Conservation (phyloP, 148 eudicot genomes). For the Diospyros lotus region DNA sequence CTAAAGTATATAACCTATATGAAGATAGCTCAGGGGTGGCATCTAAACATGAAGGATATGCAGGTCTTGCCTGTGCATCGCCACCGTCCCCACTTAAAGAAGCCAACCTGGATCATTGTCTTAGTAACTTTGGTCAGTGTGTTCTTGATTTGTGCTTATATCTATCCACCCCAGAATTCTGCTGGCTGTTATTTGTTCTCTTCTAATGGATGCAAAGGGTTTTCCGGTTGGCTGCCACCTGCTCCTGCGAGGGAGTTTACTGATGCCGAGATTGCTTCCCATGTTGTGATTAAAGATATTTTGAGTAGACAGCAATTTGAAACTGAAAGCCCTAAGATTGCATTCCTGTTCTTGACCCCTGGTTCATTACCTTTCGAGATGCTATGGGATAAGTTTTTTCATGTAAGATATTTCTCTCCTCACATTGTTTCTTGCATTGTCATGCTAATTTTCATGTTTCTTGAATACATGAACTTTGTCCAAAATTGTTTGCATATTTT, state of each 20-base stretch:
- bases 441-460: background rate
- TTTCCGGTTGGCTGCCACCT: slow-evolving; percentile 55
- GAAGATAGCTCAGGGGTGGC: slow-evolving; percentile 60
- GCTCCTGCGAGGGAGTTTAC: slow-evolving; percentile 43
- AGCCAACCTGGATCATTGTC: slow-evolving; percentile 62
- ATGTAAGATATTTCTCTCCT: slow-evolving; percentile 36
- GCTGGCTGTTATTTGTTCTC: slow-evolving; percentile 61
- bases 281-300: slow-evolving; percentile 47
- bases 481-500: background rate
- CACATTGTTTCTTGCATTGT: background rate
- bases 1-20: slow-evolving; percentile 24
- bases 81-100: slow-evolving; percentile 46
- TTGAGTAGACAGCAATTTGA: slow-evolving; percentile 37
- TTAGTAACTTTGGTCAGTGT: slow-evolving; percentile 47
- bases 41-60: slow-evolving; percentile 55
- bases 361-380: slow-evolving; percentile 65
- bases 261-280: slow-evolving; percentile 59
- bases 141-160: slow-evolving; percentile 53
- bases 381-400: slow-evolving; percentile 70
- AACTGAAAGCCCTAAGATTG: slow-evolving; percentile 54
- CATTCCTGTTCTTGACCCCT: slow-evolving; percentile 69
- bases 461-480: background rate
- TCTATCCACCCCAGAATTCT: slow-evolving; percentile 53
- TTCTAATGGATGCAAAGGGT: slow-evolving; percentile 48
- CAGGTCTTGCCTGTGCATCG: slow-evolving; percentile 45